These are phyloP conservation scores for Coriaria nepalensis DNA, from an alignment of 306 rosid genomes.

Conservation along the genomic window DNA sequence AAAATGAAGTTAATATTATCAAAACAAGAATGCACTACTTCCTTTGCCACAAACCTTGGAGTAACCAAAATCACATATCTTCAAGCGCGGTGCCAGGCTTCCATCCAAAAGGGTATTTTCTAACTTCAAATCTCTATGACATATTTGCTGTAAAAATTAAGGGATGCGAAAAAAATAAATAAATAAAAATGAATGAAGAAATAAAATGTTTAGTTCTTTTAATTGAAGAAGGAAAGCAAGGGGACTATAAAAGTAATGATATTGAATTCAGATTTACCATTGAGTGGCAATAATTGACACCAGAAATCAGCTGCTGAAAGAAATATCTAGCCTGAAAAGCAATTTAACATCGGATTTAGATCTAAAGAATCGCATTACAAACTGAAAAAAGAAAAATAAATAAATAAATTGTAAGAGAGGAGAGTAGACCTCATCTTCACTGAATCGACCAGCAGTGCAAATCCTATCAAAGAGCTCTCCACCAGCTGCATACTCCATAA, in stretches of 20 bases:
- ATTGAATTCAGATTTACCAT: conserved; percentile 4
- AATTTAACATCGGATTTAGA: not conserved
- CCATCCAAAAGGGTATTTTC: conserved; percentile 43
- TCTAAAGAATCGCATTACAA: not conserved
- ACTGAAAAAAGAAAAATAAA: not conserved
- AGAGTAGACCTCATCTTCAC: conserved; percentile 12
- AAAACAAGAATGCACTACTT: not conserved
- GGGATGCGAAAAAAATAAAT: too few relatives aligned
- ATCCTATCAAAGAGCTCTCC: conserved; percentile 13
- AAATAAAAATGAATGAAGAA: not conserved
- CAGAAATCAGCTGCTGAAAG: conserved; percentile 14
- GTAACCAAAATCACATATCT: conserved; percentile 12
- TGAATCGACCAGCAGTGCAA: conserved; percentile 11
- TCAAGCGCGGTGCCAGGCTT: conserved; percentile 12
- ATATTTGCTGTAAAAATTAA: conserved; percentile 35
- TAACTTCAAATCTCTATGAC: conserved; percentile 54
- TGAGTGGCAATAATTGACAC: conserved; percentile 11
- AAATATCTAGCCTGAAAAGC: conserved; percentile 9
- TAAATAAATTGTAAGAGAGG: conserved; percentile 1
- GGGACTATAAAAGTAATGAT: not conserved
- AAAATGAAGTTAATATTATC: not conserved
- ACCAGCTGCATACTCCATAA: conserved; percentile 12
- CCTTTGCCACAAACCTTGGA: conserved; percentile 7
- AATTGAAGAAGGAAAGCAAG: not conserved
- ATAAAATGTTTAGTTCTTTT: not conserved